phyloP scores from a whole-genome alignment of 176 grass and related monocot species.

The Typha latifolia region DNA sequence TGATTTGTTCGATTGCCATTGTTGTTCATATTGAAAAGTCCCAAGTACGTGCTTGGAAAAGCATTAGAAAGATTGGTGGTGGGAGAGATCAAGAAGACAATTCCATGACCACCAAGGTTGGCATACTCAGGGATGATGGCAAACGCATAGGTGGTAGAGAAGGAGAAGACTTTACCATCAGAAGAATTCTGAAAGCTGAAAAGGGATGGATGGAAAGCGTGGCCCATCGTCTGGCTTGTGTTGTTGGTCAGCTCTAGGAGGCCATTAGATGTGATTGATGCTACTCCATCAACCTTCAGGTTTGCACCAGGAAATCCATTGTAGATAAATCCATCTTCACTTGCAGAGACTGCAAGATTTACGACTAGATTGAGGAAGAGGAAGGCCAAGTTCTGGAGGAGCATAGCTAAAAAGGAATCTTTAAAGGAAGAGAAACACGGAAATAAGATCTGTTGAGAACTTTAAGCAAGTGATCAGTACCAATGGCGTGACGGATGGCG shows the following conservation, averaged over 20 bases:
- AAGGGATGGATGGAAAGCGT: conserved; percentile 35
- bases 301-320: conserved; percentile 25
- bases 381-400: neutral
- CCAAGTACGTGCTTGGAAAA: conserved; percentile 42
- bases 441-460: no score
- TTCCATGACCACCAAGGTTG: conserved; percentile 51
- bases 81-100: conserved; percentile 48
- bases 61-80: conserved; percentile 24
- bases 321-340: conserved; percentile 25
- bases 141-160: conserved; percentile 72
- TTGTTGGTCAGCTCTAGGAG: conserved; percentile 56
- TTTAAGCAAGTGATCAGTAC: neutral
- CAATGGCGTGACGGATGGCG: neutral
- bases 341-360: neutral
- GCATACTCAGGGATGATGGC: conserved; percentile 37
- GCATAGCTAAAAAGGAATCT: neutral
- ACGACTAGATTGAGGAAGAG: conserved; percentile 3
- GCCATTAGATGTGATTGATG: conserved; percentile 21
- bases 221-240: conserved; percentile 23
- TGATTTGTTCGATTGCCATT: no score
- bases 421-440: neutral
- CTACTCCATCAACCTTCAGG: conserved; percentile 17
- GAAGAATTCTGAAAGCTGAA: conserved; percentile 19
- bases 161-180: conserved; percentile 33
- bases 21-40: conserved; percentile 21